Conservation (phyloP, 768 basidiomycete genomes). For the Porpolomopsis calyptriformis region DNA sequence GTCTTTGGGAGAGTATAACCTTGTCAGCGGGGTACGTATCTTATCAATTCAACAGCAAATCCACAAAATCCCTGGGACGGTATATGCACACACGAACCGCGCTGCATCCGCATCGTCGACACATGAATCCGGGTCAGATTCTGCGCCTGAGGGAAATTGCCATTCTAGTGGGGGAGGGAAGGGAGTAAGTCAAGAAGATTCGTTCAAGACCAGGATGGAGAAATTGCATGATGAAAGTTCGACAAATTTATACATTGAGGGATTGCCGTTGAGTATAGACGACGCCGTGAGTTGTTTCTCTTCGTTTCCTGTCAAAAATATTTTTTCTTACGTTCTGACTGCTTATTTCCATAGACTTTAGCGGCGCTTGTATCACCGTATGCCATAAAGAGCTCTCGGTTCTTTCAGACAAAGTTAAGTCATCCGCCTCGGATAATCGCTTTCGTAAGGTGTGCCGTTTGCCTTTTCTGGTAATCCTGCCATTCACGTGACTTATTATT, state of each 20-base stretch:
- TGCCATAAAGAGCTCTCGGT: conserved; percentile 62
- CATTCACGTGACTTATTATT: conserved; percentile 2
- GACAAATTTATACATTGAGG: conserved; percentile 77
- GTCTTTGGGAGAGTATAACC: conserved; percentile 7
- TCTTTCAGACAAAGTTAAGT: conserved; percentile 71
- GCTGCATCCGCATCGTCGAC: conserved; percentile 5
- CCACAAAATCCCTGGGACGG: conserved; percentile 77
- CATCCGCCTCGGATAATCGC: conserved; percentile 72
- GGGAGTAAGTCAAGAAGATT: too few species aligned
- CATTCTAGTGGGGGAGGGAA: too few species aligned
- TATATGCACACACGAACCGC: conserved; percentile 30
- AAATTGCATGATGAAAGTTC: conserved; percentile 52
- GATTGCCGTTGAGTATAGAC: conserved; percentile 63
- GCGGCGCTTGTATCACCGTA: conserved; percentile 57
- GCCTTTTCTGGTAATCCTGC: conserved; percentile 1
- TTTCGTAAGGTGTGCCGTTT: conserved; percentile 54
- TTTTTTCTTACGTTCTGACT: not conserved
- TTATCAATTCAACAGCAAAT: conserved; percentile 31
- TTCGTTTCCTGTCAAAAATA: not conserved
- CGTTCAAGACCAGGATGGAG: conserved; percentile 77
- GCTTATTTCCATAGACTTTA: conserved; percentile 36
- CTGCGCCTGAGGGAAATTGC: too few species aligned
- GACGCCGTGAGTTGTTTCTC: conserved; percentile 36
- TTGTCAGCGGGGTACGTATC: not conserved
- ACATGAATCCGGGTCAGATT: too few species aligned